Conservation (phyloP, 495 filamentous ascomycete species). For the Penicillium atrosanguineum region DNA sequence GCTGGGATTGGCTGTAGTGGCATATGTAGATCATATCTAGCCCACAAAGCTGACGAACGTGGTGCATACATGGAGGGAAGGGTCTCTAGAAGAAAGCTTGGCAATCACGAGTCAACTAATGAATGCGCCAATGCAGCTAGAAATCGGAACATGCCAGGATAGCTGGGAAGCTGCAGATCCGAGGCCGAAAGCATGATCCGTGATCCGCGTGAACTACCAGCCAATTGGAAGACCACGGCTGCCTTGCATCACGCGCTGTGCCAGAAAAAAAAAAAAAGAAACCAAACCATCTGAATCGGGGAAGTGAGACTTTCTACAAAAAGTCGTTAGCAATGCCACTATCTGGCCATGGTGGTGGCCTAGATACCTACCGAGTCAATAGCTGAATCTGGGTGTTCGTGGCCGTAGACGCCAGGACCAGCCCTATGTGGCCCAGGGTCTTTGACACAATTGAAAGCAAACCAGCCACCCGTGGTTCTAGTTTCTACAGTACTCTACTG, state of each 20-base stretch:
- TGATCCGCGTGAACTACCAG: background rate
- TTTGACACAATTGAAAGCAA: background rate
- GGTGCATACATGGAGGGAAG: no score
- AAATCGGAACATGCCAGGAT: no score
- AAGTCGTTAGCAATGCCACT: background rate
- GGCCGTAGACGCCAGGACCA: background rate
- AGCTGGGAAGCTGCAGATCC: background rate
- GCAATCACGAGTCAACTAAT: background rate
- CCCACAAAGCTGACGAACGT: no score
- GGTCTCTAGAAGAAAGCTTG: background rate
- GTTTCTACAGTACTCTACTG: no score
- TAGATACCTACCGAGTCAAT: background rate
- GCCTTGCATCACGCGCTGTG: background rate
- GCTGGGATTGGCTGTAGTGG: background rate
- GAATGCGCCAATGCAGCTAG: no score
- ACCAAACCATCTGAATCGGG: background rate
- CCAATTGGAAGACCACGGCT: conserved; percentile 11
- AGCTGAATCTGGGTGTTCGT: no score
- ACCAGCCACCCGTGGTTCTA: background rate
- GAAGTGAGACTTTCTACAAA: background rate
- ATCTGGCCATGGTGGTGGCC: no score
- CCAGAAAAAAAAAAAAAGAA: background rate
- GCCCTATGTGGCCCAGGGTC: background rate
- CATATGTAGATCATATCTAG: background rate
- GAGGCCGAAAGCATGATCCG: background rate